These are phyloP conservation scores for Coelastrella sp. DNA, from an alignment of 139 green algal species.

Conservation along the genomic window DNA sequence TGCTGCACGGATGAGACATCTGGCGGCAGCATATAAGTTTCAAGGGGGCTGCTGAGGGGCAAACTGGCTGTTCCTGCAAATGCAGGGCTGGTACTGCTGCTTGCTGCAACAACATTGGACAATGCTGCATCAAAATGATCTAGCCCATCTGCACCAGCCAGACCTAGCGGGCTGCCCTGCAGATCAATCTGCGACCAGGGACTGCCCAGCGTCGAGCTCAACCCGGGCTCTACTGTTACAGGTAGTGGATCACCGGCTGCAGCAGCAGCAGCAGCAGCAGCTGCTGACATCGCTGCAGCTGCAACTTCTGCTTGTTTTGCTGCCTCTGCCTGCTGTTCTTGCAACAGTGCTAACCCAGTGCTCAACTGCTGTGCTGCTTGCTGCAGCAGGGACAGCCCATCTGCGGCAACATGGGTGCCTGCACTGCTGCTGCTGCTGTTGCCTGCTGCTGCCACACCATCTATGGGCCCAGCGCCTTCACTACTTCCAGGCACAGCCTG, in stretches of 20 bases:
- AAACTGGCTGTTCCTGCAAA: not conserved
- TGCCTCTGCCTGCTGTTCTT: slow-evolving; percentile 48
- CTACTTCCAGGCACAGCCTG: too few relatives aligned
- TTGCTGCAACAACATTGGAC: not conserved
- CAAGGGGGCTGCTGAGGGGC: not conserved
- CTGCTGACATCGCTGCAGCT: slow-evolving; percentile 24
- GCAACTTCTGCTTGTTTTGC: slow-evolving; percentile 38
- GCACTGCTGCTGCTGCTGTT: slow-evolving; percentile 27
- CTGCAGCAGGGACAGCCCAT: slow-evolving; percentile 7
- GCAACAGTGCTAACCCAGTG: slow-evolving; percentile 41
- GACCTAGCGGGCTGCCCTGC: not conserved
- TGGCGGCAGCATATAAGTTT: slow-evolving; percentile 21
- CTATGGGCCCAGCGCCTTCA: too few relatives aligned
- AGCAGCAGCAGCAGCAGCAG: not conserved
- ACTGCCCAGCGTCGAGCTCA: too few relatives aligned
- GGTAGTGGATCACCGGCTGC: too few relatives aligned
- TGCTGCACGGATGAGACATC: slow-evolving; percentile 45
- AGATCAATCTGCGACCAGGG: too few relatives aligned
- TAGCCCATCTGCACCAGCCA: not conserved
- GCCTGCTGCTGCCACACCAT: not conserved
- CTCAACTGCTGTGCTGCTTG: slow-evolving; percentile 37
- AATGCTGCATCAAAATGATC: not conserved
- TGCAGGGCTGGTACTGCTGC: not conserved
- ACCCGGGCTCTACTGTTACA: too few relatives aligned
- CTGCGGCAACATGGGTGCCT: not conserved